These are phyloP conservation scores for Lactarius sp. DNA, from an alignment of 768 basidiomycete genomes.

Conservation along the genomic window DNA sequence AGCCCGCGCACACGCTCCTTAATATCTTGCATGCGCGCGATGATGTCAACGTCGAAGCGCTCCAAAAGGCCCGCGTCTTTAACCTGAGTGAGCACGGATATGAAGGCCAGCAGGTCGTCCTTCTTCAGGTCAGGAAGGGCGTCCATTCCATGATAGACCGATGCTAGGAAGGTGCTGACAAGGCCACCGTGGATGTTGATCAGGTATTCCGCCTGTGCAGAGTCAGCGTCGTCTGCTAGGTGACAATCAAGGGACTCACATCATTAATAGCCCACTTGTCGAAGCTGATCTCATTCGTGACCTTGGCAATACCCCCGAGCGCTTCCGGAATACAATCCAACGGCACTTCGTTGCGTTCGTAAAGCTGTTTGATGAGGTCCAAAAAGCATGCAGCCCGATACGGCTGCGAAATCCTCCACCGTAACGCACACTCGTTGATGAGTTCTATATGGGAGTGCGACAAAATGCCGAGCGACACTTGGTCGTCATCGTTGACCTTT, in stretches of 20 bases:
- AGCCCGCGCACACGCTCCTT: slow-evolving; percentile 59
- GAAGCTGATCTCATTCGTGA: slow-evolving; percentile 62
- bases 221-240: slow-evolving; percentile 13
- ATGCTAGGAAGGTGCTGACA: slow-evolving; percentile 83
- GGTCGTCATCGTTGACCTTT: slow-evolving; percentile 90
- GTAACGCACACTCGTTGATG: slow-evolving; percentile 79
- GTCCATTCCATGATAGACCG: slow-evolving; percentile 81
- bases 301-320: slow-evolving; percentile 64
- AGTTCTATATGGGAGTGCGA: slow-evolving; percentile 74
- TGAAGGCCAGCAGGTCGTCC: slow-evolving; percentile 58
- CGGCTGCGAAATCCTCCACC: slow-evolving; percentile 84
- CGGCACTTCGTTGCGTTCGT: slow-evolving; percentile 86
- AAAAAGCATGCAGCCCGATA: slow-evolving; percentile 79
- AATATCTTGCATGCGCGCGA: slow-evolving; percentile 60
- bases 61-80: slow-evolving; percentile 65
- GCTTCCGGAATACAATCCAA: slow-evolving; percentile 94
- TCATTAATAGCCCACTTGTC: slow-evolving; percentile 79
- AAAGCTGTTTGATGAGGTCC: slow-evolving; percentile 80
- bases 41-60: slow-evolving; percentile 69
- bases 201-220: slow-evolving; percentile 58
- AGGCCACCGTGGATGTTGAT: slow-evolving; percentile 63
- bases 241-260: slow-evolving; percentile 44
- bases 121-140: slow-evolving; percentile 66
- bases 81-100: slow-evolving; percentile 66
- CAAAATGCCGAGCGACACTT: slow-evolving; percentile 90